Evolutionary conservation across 2,329 filamentous ascomycete species (phyloP).

Genomic region (Talaromyces pinophilus): DNA sequence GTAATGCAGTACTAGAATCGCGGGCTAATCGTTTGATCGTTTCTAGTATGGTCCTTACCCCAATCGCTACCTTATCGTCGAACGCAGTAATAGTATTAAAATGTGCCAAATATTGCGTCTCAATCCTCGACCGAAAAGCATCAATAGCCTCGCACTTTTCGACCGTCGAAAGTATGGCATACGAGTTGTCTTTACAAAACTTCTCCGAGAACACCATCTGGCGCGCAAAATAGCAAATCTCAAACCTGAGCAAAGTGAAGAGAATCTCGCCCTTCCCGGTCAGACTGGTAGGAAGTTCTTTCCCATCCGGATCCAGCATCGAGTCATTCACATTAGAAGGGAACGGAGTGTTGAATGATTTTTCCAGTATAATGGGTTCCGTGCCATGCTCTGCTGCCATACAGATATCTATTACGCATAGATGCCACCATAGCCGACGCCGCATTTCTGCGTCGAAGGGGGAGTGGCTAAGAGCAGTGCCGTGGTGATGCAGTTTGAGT

Average conservation of each 20-base stretch:
- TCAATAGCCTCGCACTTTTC: not conserved
- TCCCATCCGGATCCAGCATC: conserved; percentile 7
- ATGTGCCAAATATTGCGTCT: not conserved
- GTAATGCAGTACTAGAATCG: not conserved
- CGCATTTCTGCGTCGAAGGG: conserved; percentile 16
- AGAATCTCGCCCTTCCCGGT: not conserved
- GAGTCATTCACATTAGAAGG: conserved; percentile 15
- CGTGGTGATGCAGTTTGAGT: conserved; percentile 14
- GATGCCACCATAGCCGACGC: conserved; percentile 17
- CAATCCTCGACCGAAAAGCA: not conserved
- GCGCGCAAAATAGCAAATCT: conserved; percentile 3
- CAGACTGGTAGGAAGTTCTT: not conserved
- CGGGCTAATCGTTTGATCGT: not conserved
- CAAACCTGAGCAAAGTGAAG: not conserved
- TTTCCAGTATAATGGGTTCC: not conserved
- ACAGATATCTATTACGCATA: conserved; percentile 1
- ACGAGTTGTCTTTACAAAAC: not conserved
- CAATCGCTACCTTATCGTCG: not conserved
- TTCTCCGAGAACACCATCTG: not conserved
- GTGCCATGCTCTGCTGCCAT: conserved; percentile 4
- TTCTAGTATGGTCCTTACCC: not conserved
- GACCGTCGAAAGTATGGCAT: not conserved
- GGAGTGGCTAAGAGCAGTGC: not conserved
- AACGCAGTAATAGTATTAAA: conserved; percentile 5
- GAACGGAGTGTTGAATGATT: not conserved